Base-by-base conservation (phyloP, 176 grass and related monocot genomes). In the Triticum monococcum region DNA sequence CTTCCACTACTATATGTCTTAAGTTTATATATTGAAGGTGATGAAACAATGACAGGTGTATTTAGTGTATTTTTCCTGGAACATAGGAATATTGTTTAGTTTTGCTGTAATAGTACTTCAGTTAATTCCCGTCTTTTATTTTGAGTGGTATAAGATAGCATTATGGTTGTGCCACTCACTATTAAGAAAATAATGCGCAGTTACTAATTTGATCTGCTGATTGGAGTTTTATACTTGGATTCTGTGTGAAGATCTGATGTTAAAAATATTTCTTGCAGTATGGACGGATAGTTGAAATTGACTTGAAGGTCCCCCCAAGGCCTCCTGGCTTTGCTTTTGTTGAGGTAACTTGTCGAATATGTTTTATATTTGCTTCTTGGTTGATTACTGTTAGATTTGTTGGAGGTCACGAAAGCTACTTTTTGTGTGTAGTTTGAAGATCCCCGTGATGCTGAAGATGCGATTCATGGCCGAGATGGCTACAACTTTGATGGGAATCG, bases 321-420 rank as follows among this genome's bases (percentile, higher is more conserved):
- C 91, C 94, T 5, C 94, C 91, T 59, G 94, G 94, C 79, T 96
- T 91, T 86, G 94, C 91, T 79, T 96, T 96, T 56, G 66, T 96
- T 72, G 94, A 96, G 94, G 94, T 95, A 82, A 86, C 56, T 64
- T 81, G 23, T 48, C 56, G 9, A 37, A 6, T 83, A 22, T 60
- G 4, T 12, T 86, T 79, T 33, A 18, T 48, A 17, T 66, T 77
- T 77, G 12, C 9, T 4, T 81, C 32, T 43, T 32, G 16, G 5
- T 61, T n/a, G 23, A 16, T 66, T 16, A 36, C 8, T 24, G 77
- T 46, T 77, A 36, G 20, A 66, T 78, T 72, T 52, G 5, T 30
- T 24, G 0, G 38, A 48, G 37, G 36, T 45, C 54, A n/a, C 20
- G 14, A 79, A 57, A 59, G 8, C 41, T 40, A 16, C 38, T 79